Evolutionary conservation across 148 eudicot species (phyloP).

Genomic region (Selenicereus undatus): DNA sequence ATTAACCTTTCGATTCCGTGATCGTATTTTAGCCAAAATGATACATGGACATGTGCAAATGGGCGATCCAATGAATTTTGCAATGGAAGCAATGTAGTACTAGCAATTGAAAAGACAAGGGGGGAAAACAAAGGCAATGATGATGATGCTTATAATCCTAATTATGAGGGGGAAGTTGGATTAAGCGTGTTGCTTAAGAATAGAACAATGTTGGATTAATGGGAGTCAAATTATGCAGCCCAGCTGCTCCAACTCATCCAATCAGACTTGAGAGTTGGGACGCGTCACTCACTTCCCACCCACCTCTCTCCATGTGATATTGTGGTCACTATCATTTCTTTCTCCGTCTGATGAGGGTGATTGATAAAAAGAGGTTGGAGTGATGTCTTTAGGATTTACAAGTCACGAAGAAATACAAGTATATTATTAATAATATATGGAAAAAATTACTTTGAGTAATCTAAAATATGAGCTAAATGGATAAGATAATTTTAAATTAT

Average conservation of each 20-base stretch:
- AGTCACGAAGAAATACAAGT: too few species aligned
- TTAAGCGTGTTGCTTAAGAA: slow-evolving; percentile 12
- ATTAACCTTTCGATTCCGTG: too few species aligned
- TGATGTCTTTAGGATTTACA: too few species aligned
- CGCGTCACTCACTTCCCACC: not conserved
- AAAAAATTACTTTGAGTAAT: too few species aligned
- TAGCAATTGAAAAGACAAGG: not conserved
- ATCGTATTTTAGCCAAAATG: too few species aligned
- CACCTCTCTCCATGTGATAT: not conserved
- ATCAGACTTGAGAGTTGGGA: not conserved
- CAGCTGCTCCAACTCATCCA: not conserved
- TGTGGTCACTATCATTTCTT: not conserved
- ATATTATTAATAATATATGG: too few species aligned
- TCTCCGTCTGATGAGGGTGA: not conserved
- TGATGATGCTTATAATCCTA: not conserved
- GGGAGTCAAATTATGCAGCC: not conserved
- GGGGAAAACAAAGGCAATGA: not conserved
- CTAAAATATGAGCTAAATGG: too few species aligned
- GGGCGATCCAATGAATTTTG: not conserved
- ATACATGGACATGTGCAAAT: too few species aligned
- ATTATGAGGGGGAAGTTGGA: not conserved
- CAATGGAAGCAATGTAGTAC: not conserved
- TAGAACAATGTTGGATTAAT: not conserved
- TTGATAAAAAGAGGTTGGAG: too few species aligned
- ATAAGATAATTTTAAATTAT: too few species aligned